These are phyloP conservation scores for Waitea zeae DNA, from an alignment of 1,284 basidiomycete species.

Conservation along the genomic window DNA sequence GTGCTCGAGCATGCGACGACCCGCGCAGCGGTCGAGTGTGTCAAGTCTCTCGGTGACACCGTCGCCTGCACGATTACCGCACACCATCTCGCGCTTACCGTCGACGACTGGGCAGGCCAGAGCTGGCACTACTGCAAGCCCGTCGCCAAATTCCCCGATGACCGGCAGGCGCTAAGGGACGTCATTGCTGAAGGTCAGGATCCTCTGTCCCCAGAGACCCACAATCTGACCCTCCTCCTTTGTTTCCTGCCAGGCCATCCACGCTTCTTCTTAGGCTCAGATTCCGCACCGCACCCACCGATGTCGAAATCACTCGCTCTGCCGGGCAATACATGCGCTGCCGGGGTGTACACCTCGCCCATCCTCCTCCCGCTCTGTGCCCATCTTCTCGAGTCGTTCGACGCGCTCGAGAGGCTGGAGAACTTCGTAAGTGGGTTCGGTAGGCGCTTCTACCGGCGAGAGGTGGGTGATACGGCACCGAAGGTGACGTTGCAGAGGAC, in stretches of 20 bases:
- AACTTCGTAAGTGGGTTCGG: constrained; percentile 69
- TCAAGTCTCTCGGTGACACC: constrained; percentile 71
- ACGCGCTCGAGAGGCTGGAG: constrained; percentile 64
- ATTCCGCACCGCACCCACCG: constrained; percentile 88
- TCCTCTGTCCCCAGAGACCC: not conserved
- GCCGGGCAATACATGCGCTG: constrained; percentile 68
- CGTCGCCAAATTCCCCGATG: constrained; percentile 91
- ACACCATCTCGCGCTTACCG: constrained; percentile 88
- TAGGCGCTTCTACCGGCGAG: constrained; percentile 59
- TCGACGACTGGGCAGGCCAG: constrained; percentile 97
- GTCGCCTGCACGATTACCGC: constrained; percentile 97
- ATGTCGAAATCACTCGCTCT: constrained; percentile 65
- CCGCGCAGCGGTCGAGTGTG: constrained; percentile 82
- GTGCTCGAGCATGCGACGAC: constrained; percentile 99
- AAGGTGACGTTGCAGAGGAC: constrained; percentile 20
- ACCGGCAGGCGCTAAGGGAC: constrained; percentile 71
- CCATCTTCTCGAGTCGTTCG: constrained; percentile 74
- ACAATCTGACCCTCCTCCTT: not conserved
- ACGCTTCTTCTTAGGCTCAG: constrained; percentile 95
- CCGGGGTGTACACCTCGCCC: constrained; percentile 86
- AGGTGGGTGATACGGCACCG: constrained; percentile 9
- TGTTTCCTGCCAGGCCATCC: constrained; percentile 54
- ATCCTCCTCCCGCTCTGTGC: constrained; percentile 81
- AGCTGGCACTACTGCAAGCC: constrained; percentile 97
- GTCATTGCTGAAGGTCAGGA: constrained; percentile 61